A percentile compares a stretch with the other conserved stretches of the same genome.
phyloP scores from a whole-genome alignment of 176 grass and related monocot species.

The Aegilops sharonensis region DNA sequence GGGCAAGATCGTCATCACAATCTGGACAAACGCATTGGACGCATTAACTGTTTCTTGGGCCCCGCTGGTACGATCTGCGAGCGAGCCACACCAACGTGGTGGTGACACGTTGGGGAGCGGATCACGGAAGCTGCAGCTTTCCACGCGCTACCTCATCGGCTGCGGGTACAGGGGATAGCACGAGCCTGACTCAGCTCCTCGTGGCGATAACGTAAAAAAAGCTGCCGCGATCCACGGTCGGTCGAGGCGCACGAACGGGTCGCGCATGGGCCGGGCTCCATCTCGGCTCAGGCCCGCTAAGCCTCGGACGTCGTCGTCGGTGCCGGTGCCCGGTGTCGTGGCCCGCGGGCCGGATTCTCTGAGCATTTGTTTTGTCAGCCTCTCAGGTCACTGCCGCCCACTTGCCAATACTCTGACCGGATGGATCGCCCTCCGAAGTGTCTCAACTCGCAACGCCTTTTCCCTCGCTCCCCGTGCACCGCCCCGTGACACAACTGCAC shows the following conservation, averaged over 20 bases:
- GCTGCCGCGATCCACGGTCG: not conserved
- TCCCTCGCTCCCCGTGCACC: constrained; percentile 41
- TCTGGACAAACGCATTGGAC: not conserved
- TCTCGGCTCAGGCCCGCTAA: not conserved
- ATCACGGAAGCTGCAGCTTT: constrained; percentile 22
- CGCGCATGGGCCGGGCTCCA: not conserved
- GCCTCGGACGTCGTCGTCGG: too few relatives aligned
- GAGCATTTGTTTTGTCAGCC: not conserved
- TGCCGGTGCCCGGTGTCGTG: too few relatives aligned
- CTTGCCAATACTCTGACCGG: too few relatives aligned
- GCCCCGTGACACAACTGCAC: constrained; percentile 39
- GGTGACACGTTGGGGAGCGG: not conserved
- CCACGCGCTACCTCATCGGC: not conserved
- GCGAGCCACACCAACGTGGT: not conserved
- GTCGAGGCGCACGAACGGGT: not conserved
- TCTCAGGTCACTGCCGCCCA: not conserved
- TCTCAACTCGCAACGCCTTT: not conserved
- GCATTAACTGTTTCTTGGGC: not conserved
- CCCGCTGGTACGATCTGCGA: not conserved
- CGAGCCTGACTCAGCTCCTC: not conserved
- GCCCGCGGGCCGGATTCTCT: not conserved
- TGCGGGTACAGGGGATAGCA: not conserved
- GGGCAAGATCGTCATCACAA: not conserved
- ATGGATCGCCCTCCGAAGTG: not conserved
- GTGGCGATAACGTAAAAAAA: not conserved